phyloP scores from a whole-genome alignment of 139 green algal species.

The Zygnema cylindricum region DNA sequence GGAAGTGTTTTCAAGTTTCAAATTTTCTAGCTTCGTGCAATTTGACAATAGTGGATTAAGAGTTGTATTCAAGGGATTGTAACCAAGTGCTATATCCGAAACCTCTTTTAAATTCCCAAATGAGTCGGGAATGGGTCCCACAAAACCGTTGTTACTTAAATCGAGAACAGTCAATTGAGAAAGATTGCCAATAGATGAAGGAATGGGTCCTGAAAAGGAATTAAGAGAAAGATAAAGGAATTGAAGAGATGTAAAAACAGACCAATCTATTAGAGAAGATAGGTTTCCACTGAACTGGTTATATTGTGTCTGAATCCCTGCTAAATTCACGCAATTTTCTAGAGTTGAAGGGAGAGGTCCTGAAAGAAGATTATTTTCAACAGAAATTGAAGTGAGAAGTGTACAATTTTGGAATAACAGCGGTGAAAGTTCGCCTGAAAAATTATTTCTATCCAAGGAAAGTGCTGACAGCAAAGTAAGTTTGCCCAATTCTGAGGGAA shows the following conservation, averaged over 20 bases:
- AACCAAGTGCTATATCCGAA: background rate
- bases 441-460: background rate
- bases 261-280: too few relatives aligned
- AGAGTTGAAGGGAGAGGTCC: too few relatives aligned
- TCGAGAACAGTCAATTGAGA: background rate
- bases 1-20: background rate
- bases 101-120: background rate
- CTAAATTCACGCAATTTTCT: too few relatives aligned
- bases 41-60: too few relatives aligned
- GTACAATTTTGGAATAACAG: too few relatives aligned
- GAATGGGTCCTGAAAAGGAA: constrained; percentile 20
- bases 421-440: background rate
- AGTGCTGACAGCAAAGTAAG: background rate
- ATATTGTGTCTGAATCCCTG: too few relatives aligned
- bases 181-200: background rate
- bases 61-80: too few relatives aligned
- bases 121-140: background rate
- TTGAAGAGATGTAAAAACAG: too few relatives aligned
- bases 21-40: background rate
- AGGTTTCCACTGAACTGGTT: too few relatives aligned
- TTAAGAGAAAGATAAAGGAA: too few relatives aligned
- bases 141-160: constrained; percentile 2
- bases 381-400: too few relatives aligned
- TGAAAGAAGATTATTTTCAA: too few relatives aligned
- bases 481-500: constrained; percentile 33